Percentiles rank a stretch among this genome's conserved stretches.
phyloP scores from a whole-genome alignment of 2,329 filamentous ascomycete species.

The Aspergillus felis region DNA sequence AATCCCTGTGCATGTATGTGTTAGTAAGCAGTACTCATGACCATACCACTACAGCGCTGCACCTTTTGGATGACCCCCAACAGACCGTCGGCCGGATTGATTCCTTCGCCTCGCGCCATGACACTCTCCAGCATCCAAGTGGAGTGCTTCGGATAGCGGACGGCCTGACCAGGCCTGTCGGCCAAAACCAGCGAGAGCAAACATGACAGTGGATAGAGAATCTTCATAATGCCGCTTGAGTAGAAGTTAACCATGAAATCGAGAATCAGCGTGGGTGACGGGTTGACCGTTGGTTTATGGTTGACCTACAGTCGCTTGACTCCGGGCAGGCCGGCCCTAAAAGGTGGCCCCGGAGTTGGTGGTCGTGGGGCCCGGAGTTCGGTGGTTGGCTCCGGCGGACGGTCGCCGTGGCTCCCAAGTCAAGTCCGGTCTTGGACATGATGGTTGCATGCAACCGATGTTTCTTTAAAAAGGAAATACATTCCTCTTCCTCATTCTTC shows the following conservation, averaged over 20 bases:
- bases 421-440: background rate
- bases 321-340: background rate
- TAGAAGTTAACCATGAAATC: background rate
- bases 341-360: background rate
- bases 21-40: background rate
- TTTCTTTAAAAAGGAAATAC: background rate
- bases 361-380: conserved; percentile 1
- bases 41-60: background rate
- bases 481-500: background rate
- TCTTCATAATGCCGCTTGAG: background rate
- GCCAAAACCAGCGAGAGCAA: background rate
- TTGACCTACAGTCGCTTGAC: background rate
- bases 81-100: background rate
- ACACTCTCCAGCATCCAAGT: conserved; percentile 1
- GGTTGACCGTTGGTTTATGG: background rate
- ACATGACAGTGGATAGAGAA: background rate
- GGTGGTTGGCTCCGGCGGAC: background rate
- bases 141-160: background rate
- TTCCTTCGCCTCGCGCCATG: background rate
- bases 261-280: background rate
- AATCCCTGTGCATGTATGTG: background rate
- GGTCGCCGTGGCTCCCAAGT: background rate
- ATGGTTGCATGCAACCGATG: background rate
- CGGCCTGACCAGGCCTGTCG: background rate
- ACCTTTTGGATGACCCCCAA: background rate